phyloP scores from a whole-genome alignment of 2,329 filamentous ascomycete genomes.

The Nannizziopsis arthrosporioides region DNA sequence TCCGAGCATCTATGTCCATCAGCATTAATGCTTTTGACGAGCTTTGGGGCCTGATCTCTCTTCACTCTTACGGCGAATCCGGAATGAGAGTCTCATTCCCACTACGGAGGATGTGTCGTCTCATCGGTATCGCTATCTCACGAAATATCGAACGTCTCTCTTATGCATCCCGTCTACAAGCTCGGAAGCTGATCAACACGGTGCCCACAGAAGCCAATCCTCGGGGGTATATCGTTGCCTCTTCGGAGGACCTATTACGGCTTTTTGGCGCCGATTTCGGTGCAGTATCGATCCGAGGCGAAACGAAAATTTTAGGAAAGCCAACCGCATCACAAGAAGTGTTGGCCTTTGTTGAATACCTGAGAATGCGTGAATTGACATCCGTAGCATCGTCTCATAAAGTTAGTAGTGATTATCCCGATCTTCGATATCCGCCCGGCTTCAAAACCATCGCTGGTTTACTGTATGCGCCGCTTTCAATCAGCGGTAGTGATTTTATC shows the following conservation, averaged over 20 bases:
- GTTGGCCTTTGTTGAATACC: constrained; percentile 2
- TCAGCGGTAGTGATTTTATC: constrained; percentile 3
- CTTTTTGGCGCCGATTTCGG: constrained; percentile 4
- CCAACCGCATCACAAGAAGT: constrained; percentile 1
- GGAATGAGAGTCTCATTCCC: constrained; percentile 8
- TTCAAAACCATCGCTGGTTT: constrained; percentile 4
- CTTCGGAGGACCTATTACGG: constrained; percentile 2
- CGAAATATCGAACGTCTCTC: constrained; percentile 7
- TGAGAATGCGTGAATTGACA: neutral
- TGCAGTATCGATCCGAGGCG: neutral
- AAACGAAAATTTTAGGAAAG: constrained; percentile 5
- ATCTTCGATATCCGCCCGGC: constrained; percentile 3
- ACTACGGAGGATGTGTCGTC: constrained; percentile 6
- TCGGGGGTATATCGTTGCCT: constrained; percentile 5
- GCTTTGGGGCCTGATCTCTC: constrained; percentile 5
- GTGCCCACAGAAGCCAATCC: constrained; percentile 1
- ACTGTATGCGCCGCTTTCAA: constrained; percentile 2
- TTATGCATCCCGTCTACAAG: constrained; percentile 5
- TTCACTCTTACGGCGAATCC: constrained; percentile 1
- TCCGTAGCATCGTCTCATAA: neutral
- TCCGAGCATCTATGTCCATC: constrained; percentile 8
- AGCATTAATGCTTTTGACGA: constrained; percentile 3
- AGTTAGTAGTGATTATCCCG: neutral
- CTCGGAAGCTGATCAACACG: constrained; percentile 5
- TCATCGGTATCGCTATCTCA: constrained; percentile 3